Evolutionary conservation across 257 asterid species (phyloP).

Genomic region (Solanum infundibuliforme): DNA sequence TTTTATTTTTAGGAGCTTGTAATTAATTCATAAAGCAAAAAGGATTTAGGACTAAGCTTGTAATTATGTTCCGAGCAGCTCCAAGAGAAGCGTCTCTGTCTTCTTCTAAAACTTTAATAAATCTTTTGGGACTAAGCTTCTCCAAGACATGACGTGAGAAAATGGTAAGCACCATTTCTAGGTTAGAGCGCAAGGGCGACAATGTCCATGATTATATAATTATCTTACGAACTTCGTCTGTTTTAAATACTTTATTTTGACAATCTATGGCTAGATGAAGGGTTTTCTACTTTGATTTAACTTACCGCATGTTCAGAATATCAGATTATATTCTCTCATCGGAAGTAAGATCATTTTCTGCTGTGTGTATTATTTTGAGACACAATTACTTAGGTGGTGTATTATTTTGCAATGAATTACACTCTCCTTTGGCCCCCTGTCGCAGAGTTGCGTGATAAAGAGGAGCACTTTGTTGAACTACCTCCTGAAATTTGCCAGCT

Average conservation of each 20-base stretch:
- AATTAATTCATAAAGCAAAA: no score
- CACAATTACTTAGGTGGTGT: background rate
- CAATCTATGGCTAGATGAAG: background rate
- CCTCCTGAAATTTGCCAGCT: slow-evolving; percentile 94
- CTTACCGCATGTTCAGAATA: background rate
- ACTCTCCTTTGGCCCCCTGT: background rate
- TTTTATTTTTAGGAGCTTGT: no score
- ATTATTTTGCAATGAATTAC: background rate
- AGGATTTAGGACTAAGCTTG: no score
- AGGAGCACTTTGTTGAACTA: slow-evolving; percentile 80
- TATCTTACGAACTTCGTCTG: background rate
- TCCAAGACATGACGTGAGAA: background rate
- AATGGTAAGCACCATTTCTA: background rate
- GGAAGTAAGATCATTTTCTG: background rate
- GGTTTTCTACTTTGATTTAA: background rate
- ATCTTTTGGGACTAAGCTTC: background rate
- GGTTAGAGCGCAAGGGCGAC: background rate
- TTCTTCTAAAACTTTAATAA: background rate
- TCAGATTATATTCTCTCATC: background rate
- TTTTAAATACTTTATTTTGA: background rate
- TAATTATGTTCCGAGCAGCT: background rate
- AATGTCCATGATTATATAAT: background rate
- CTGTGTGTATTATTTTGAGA: background rate
- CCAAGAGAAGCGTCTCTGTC: background rate
- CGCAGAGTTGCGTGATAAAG: slow-evolving; percentile 59